Conservation (phyloP, 2,329 filamentous ascomycete genomes). For the Penicillium hordei region DNA sequence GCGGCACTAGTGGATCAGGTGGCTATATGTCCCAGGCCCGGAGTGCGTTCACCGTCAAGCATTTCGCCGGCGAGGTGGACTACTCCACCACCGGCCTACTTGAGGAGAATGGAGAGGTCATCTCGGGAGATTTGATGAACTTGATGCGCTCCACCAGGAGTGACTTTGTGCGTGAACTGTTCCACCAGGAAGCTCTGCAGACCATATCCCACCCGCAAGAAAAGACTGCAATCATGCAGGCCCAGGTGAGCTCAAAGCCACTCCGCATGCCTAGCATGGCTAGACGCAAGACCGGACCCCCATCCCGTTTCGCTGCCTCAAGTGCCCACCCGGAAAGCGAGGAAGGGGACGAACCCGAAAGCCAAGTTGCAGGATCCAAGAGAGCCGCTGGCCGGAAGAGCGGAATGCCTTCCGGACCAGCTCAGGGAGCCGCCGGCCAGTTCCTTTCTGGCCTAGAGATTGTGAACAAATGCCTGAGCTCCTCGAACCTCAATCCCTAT, state of each 20-base stretch:
- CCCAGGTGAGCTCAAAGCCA: conserved; percentile 92
- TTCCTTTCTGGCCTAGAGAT: conserved; percentile 88
- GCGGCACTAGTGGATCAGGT: conserved; percentile 73
- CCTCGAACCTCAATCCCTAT: conserved; percentile 84
- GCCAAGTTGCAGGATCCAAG: conserved; percentile 34
- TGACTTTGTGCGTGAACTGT: conserved; percentile 83
- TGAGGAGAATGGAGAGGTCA: conserved; percentile 94
- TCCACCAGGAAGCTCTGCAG: conserved; percentile 92
- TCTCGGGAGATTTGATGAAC: conserved; percentile 94
- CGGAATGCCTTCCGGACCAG: conserved; percentile 39
- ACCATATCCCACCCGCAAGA: conserved; percentile 93
- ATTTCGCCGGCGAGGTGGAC: conserved; percentile 95
- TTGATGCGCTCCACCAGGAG: conserved; percentile 85
- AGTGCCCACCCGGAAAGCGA: conserved; percentile 33
- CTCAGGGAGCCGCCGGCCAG: conserved; percentile 88
- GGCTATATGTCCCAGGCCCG: conserved; percentile 80
- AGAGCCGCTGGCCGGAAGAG: conserved; percentile 36
- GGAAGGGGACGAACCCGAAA: conserved; percentile 43
- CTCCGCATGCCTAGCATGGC: conserved; percentile 91
- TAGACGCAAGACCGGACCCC: conserved; percentile 66
- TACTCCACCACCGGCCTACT: conserved; percentile 84
- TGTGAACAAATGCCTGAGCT: conserved; percentile 80
- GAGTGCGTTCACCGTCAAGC: conserved; percentile 83
- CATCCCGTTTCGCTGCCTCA: conserved; percentile 43
- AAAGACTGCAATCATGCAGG: conserved; percentile 87